Base-by-base conservation (phyloP, 768 basidiomycete species). In the Leccinum incarnatum region DNA sequence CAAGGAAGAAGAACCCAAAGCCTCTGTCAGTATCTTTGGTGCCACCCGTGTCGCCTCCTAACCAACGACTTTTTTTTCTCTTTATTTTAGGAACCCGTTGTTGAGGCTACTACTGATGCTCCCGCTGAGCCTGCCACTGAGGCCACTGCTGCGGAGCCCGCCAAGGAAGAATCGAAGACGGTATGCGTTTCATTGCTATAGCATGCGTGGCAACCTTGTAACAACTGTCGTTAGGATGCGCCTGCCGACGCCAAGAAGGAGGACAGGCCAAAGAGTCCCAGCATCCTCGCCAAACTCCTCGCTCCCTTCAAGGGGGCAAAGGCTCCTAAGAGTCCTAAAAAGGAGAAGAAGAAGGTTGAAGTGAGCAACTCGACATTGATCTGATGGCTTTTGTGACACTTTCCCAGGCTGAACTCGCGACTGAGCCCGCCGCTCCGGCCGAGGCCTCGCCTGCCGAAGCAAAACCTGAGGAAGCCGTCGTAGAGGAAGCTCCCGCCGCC, bases 301-400 rank as follows among this genome's bases (percentile, higher is more conserved):
- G 85, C 86, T 29, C 83, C 88, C 45, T 87, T 93, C 82, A 91
- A 90, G 78, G 73, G 74, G 62, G 80, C 81, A 73, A 81, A 76
- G 62, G 80, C 78, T 68, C 82, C 87, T 70, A 91, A 83, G 84
- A 88, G 84, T 74, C 85, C 87, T 36, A 90, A 89, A 81, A 89
- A 88, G 77, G 84, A 87, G 72, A 89, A 89, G 79, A 89, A 89
- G 81, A 88, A 89, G 78, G 85, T 88, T 12, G 84, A 84, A 77
- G 85, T 83, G 58, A 56, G 75, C 69, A n/a, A 48, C 46, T 25
- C 48, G 8, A 49, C 42, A 42, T 57, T 57, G 49, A 46, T 56
- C 36, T 21, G 2, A 54, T 45, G 6, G 32, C 46, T 9, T 4
- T 30, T n/a, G n/a, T 62, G 36, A 54, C 40, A n/a, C 9, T 30